Evolutionary conservation across 495 filamentous ascomycete genomes (phyloP), one percentile per base, ranked within the genome.

Genomic region (Durotheca rogersii): DNA sequence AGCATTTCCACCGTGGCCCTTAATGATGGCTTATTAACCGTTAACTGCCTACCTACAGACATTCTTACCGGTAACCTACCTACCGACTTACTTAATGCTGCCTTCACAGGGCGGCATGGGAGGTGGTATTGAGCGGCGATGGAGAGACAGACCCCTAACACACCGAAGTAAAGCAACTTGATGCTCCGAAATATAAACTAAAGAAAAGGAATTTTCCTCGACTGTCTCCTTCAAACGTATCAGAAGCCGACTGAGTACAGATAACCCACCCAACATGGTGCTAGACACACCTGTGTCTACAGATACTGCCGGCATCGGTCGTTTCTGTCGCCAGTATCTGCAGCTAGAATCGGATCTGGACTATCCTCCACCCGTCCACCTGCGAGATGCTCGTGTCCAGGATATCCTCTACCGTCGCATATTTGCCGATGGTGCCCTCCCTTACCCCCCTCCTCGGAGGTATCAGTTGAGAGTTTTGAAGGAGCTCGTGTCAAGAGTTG

Each of bases 391-490:
- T 1, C 57, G 62, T 1, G 75, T 81, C 7, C 90, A 95, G 58
- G 63, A 73, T 25, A 68, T 73, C 51, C 67, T 94, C 19, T 88
- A 83, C 61, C 53, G 75, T 34, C 71, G 62, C 17, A 72, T 92
- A 37, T 91, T 93, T 64, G 65, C 80, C 47, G 74, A 80, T 9
- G 68, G 75, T 20, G 62, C 64, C 0, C 56, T 82, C 14, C 12
- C 48, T 6, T 69, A 70, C 39, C 65, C 78, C 6, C 87, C 86
- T 36, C 86, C 88, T 30, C 67, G 68, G 16, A 67, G 80, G 11
- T 95, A 95, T 56, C 80, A 79, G 41, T 62, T 85, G n/a, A 77
- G 82, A 32, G 76, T 90, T 0, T 62, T 95, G 43, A 95, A 93
- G 66, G 67, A 76, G 46, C 70, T 95, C 32, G 64, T 86, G 1